phyloP scores from a whole-genome alignment of 495 filamentous ascomycete genomes.

The Aspergillus leporis region DNA sequence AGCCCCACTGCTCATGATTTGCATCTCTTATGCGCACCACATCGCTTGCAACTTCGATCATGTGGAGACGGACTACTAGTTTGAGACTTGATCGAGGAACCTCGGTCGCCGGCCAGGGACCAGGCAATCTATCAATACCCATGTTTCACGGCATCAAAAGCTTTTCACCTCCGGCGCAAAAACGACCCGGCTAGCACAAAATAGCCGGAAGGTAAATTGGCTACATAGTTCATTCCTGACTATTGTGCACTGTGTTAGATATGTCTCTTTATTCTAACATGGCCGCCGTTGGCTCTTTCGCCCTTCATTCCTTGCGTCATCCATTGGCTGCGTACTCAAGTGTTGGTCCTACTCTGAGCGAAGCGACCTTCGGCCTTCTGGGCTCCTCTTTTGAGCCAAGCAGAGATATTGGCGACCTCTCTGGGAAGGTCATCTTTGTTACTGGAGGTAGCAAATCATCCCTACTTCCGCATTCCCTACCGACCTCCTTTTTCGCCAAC shows the following conservation, averaged over 20 bases:
- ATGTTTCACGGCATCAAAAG: not conserved
- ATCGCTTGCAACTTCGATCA: not conserved
- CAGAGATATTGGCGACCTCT: slow-evolving; percentile 56
- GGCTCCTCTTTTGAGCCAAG: slow-evolving; percentile 51
- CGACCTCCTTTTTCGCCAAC: not conserved
- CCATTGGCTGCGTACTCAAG: slow-evolving; percentile 36
- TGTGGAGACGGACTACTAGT: not conserved
- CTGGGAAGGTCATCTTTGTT: slow-evolving; percentile 60
- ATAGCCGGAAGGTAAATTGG: not conserved
- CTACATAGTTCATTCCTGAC: not conserved
- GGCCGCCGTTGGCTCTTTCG: slow-evolving; percentile 16
- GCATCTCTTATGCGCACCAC: not conserved
- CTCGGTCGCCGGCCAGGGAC: not conserved
- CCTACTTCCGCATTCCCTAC: not conserved
- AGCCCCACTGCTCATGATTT: not conserved
- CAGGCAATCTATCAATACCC: not conserved
- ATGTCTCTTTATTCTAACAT: slow-evolving; percentile 7
- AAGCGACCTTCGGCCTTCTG: slow-evolving; percentile 38
- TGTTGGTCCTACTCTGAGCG: slow-evolving; percentile 41
- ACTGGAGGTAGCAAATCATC: slow-evolving; percentile 57
- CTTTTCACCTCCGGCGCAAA: not conserved
- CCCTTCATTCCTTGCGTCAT: slow-evolving; percentile 29
- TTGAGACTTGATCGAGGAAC: not conserved
- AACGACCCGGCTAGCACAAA: not conserved
- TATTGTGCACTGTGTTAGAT: not conserved